phyloP scores from a whole-genome alignment of 495 filamentous ascomycete genomes.

The Lichina pygmaea region DNA sequence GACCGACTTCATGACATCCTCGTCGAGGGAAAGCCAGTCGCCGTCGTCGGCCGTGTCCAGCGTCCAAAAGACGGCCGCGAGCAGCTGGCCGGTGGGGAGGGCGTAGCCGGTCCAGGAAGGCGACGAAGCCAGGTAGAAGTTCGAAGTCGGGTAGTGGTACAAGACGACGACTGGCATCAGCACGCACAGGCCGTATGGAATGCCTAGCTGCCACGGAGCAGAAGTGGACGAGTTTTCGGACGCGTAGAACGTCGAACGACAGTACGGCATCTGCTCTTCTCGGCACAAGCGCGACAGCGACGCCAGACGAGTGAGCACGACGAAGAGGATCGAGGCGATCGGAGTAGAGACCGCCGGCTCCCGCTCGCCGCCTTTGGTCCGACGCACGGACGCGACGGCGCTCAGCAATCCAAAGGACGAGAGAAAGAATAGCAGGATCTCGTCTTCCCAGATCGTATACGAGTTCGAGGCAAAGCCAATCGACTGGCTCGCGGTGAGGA shows the following conservation, averaged over 20 bases:
- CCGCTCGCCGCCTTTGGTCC: constrained; percentile 14
- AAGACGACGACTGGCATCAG: constrained; percentile 55
- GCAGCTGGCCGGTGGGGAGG: constrained; percentile 47
- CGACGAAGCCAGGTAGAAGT: constrained; percentile 66
- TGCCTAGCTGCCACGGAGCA: constrained; percentile 62
- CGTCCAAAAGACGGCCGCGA: constrained; percentile 63
- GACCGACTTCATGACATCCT: constrained; percentile 40
- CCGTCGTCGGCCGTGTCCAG: constrained; percentile 79
- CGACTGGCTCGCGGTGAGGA: constrained; percentile 61
- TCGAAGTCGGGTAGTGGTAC: constrained; percentile 44
- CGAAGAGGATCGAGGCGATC: constrained; percentile 50
- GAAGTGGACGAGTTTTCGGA: constrained; percentile 81
- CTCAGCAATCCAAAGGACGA: constrained; percentile 56
- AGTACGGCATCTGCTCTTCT: constrained; percentile 96
- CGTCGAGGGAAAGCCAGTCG: constrained; percentile 42
- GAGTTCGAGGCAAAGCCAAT: constrained; percentile 90
- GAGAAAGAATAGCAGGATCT: constrained; percentile 77
- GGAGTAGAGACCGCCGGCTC: constrained; percentile 6
- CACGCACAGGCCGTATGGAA: constrained; percentile 49
- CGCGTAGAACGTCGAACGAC: constrained; percentile 83
- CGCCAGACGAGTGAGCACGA: constrained; percentile 52
- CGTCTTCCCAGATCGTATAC: constrained; percentile 97
- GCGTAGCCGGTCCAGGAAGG: constrained; percentile 58
- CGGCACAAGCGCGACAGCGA: constrained; percentile 84
- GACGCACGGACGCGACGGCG: constrained; percentile 43